Conservation (phyloP, 2,329 filamentous ascomycete genomes). For the Pseudogymnoascus sp. region DNA sequence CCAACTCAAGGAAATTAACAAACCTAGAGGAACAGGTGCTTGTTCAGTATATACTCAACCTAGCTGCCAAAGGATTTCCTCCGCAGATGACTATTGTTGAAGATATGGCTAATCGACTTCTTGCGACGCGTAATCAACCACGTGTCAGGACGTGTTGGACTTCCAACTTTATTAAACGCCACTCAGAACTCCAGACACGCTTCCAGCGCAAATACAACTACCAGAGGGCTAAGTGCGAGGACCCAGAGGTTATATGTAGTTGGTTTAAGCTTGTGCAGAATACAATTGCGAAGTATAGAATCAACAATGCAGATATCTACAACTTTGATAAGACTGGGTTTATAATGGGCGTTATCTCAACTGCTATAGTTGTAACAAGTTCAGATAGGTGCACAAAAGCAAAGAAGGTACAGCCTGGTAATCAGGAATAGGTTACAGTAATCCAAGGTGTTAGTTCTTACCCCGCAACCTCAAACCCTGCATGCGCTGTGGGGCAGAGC, state of each 20-base stretch:
- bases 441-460: neutral
- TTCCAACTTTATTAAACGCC: neutral
- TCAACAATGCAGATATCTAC: conserved; percentile 17
- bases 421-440: conserved; percentile 21
- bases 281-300: conserved; percentile 14
- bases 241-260: conserved; percentile 15
- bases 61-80: neutral
- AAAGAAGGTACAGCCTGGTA: conserved; percentile 19
- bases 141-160: neutral
- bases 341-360: conserved; percentile 18
- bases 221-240: conserved; percentile 17
- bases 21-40: neutral
- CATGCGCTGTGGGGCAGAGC: too few species aligned
- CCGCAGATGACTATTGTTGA: neutral
- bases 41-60: neutral
- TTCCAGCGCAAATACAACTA: conserved; percentile 19
- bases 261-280: conserved; percentile 15
- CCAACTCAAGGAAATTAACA: neutral
- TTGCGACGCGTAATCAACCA: neutral
- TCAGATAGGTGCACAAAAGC: conserved; percentile 15
- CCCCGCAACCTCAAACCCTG: too few species aligned
- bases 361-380: conserved; percentile 16
- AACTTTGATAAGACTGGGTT: conserved; percentile 23
- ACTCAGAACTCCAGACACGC: conserved; percentile 12
- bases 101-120: neutral